Conservation (phyloP, 2,329 filamentous ascomycete species). For the Alternaria sp. region DNA sequence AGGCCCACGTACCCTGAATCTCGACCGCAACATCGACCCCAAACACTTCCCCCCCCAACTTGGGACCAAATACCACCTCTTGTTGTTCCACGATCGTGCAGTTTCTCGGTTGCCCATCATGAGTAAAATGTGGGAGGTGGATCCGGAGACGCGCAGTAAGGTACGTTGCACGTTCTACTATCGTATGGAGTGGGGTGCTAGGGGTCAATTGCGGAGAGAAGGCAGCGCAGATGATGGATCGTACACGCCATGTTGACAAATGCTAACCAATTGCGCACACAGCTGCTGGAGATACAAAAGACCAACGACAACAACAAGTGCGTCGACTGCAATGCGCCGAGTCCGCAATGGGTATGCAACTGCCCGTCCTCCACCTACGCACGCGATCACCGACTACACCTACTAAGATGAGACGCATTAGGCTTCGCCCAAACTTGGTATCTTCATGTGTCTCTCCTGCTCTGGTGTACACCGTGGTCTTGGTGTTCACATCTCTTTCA, state of each 20-base stretch:
- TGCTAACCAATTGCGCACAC: conserved; percentile 30
- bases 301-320: conserved; percentile 87
- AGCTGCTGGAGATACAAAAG: conserved; percentile 93
- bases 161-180: conserved; percentile 57
- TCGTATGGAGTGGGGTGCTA: conserved; percentile 17
- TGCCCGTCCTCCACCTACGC: conserved; percentile 9
- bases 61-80: neutral
- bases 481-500: conserved; percentile 98
- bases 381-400: conserved; percentile 13
- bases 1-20: conserved; percentile 22
- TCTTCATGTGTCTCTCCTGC: conserved; percentile 98
- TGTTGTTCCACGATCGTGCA: conserved; percentile 2
- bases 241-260: neutral
- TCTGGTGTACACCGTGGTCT: conserved; percentile 93
- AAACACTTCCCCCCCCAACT: neutral
- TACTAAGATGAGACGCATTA: conserved; percentile 44
- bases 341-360: conserved; percentile 88
- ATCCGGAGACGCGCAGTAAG: conserved; percentile 96
- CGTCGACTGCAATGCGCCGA: conserved; percentile 94
- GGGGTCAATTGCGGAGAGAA: conserved; percentile 13
- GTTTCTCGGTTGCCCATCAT: conserved; percentile 40
- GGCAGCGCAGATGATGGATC: neutral
- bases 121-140: conserved; percentile 96
- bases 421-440: conserved; percentile 92
- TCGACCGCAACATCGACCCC: conserved; percentile 21